phyloP scores from a whole-genome alignment of 495 filamentous ascomycete species.

The Bacidia gigantensis region DNA sequence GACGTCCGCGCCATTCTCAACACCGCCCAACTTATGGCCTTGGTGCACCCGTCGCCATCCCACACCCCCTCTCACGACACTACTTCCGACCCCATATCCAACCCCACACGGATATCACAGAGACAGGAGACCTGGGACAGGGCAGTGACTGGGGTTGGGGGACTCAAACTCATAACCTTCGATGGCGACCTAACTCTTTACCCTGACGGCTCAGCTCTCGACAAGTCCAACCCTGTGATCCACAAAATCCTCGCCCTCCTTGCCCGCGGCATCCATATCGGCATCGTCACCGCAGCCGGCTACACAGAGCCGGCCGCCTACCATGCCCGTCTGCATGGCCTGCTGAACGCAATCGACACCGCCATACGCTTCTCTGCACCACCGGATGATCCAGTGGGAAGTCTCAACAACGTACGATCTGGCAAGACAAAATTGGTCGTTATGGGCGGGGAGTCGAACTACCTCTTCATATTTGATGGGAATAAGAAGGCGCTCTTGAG shows the following conservation, averaged over 20 bases:
- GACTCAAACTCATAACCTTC: conserved; percentile 73
- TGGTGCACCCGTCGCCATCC: conserved; percentile 50
- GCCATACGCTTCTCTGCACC: conserved; percentile 32
- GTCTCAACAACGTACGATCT: conserved; percentile 15
- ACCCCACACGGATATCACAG: too few relatives aligned
- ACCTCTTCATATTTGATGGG: conserved; percentile 62
- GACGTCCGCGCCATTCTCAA: conserved; percentile 88
- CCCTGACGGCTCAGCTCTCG: conserved; percentile 75
- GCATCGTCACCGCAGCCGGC: conserved; percentile 92
- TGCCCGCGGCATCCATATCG: conserved; percentile 51
- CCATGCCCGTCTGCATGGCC: conserved; percentile 67
- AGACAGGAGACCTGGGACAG: too few relatives aligned
- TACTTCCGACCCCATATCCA: not conserved
- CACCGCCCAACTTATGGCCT: conserved; percentile 81
- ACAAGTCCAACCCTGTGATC: conserved; percentile 61
- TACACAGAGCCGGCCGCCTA: conserved; percentile 81
- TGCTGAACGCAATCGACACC: conserved; percentile 69
- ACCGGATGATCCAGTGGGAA: conserved; percentile 31
- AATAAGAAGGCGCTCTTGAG: conserved; percentile 34
- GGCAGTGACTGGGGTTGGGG: not conserved
- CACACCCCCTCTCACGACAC: not conserved
- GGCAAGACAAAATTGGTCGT: conserved; percentile 44
- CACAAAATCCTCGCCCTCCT: conserved; percentile 58
- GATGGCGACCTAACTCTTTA: conserved; percentile 97
- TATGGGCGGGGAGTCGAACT: conserved; percentile 85